Percentiles rank a stretch among this genome's conserved stretches.
These are phyloP conservation scores for Chlamydomonas sp. DNA, from an alignment of 139 green algal species.

Conservation along the genomic window DNA sequence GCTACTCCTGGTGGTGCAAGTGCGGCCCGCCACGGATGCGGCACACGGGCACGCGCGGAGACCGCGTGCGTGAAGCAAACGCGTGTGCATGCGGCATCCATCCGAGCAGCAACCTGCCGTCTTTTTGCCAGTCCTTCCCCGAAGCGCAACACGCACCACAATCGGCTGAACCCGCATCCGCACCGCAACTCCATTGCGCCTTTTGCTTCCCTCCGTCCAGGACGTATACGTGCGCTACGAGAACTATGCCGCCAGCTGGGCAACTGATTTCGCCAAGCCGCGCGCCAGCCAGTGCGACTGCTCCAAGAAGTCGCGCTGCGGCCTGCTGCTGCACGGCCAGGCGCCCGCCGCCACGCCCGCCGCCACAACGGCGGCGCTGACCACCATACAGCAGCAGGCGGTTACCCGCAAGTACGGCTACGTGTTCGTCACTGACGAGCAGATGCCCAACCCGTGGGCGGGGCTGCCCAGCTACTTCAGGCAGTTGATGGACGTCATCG, in stretches of 20 bases:
- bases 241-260: constrained; percentile 20
- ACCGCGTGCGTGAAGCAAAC: no score
- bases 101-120: no score
- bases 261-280: not conserved
- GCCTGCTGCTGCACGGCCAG: constrained; percentile 14
- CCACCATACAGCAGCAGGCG: not conserved
- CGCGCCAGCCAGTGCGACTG: constrained; percentile 8
- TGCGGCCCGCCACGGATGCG: no score
- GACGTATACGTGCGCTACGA: constrained; percentile 37
- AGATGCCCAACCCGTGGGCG: constrained; percentile 33
- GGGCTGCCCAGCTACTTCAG: constrained; percentile 4
- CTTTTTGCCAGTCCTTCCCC: no score
- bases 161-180: not conserved
- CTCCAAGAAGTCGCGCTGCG: not conserved
- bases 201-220: not conserved
- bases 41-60: no score
- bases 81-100: no score
- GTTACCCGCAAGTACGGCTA: not conserved
- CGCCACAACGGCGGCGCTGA: not conserved
- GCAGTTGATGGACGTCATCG: not conserved
- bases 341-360: not conserved
- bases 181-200: not conserved
- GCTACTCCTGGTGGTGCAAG: no score
- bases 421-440: constrained; percentile 9
- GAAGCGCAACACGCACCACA: no score